phyloP scores from a whole-genome alignment of 306 rosid genomes.

The Trifolium fragiferum region DNA sequence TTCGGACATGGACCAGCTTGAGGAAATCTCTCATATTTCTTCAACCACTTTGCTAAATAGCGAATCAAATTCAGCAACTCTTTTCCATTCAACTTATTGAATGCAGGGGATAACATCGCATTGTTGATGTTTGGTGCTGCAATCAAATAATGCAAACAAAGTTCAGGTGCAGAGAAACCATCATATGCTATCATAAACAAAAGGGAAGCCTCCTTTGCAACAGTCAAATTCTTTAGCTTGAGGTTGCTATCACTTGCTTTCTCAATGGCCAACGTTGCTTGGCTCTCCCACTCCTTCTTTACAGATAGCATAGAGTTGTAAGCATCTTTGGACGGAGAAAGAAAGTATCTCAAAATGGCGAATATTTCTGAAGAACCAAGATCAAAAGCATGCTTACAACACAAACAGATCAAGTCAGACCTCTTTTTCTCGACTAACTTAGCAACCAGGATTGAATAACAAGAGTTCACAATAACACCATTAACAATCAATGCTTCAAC shows the following conservation, averaged over 20 bases:
- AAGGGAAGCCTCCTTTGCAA: conserved; percentile 75
- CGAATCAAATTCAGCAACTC: conserved; percentile 66
- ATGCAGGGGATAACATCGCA: conserved; percentile 55
- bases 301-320: conserved; percentile 47
- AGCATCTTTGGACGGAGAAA: conserved; percentile 57
- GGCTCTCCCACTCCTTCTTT: conserved; percentile 85
- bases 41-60: conserved; percentile 86
- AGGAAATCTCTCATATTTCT: conserved; percentile 84
- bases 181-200: conserved; percentile 87
- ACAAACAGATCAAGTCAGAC: conserved; percentile 67
- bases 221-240: conserved; percentile 40
- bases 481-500: conserved; percentile 65
- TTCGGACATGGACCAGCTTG: conserved; percentile 65
- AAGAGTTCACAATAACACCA: conserved; percentile 57
- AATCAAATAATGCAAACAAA: conserved; percentile 78
- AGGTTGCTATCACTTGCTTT: conserved; percentile 53
- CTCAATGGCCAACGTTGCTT: conserved; percentile 64
- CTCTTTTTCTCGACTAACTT: conserved; percentile 63
- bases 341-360: conserved; percentile 73
- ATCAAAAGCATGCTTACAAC: conserved; percentile 67
- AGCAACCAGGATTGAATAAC: conserved; percentile 55
- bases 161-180: conserved; percentile 67
- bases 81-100: conserved; percentile 67
- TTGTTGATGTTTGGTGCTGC: conserved; percentile 69
- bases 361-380: conserved; percentile 68